Percentiles rank a stretch among this genome's conserved stretches.
Conservation (phyloP, 2,329 filamentous ascomycete species). For the Exophiala oligosperma region DNA sequence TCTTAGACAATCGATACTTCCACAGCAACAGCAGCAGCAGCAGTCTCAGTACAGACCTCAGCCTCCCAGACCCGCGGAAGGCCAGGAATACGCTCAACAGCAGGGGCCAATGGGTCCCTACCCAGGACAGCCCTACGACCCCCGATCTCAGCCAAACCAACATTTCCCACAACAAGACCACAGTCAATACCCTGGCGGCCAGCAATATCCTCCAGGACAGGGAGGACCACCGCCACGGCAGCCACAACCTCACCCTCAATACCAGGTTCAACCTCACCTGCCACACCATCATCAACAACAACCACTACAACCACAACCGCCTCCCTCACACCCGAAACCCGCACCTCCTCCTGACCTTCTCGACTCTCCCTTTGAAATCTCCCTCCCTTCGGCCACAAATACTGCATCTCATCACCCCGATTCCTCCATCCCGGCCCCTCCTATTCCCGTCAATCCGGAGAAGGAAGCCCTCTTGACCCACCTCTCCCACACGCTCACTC, state of each 20-base stretch:
- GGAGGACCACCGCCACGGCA: not conserved
- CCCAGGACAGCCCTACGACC: conserved; percentile 8
- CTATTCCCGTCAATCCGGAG: conserved; percentile 92
- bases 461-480: conserved; percentile 83
- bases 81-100: conserved; percentile 15
- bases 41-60: conserved; percentile 22
- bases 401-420: conserved; percentile 34
- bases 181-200: conserved; percentile 1
- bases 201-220: conserved; percentile 6
- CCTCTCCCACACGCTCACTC: conserved; percentile 68
- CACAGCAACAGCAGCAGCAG: conserved; percentile 19
- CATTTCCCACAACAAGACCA: conserved; percentile 3
- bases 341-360: conserved; percentile 56
- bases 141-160: conserved; percentile 5
- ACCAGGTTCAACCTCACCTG: conserved; percentile 24
- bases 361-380: conserved; percentile 62
- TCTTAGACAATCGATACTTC: conserved; percentile 23
- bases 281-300: conserved; percentile 21
- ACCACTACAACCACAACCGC: conserved; percentile 32
- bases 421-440: conserved; percentile 67
- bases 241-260: conserved; percentile 18
- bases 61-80: conserved; percentile 24
- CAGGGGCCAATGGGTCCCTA: conserved; percentile 9
- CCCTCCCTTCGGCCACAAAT: conserved; percentile 46
- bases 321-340: conserved; percentile 32